Evolutionary conservation across 345 rosid species (phyloP), one percentile per base, ranked within the genome.

Genomic region (Chamaenerion angustifolium): DNA sequence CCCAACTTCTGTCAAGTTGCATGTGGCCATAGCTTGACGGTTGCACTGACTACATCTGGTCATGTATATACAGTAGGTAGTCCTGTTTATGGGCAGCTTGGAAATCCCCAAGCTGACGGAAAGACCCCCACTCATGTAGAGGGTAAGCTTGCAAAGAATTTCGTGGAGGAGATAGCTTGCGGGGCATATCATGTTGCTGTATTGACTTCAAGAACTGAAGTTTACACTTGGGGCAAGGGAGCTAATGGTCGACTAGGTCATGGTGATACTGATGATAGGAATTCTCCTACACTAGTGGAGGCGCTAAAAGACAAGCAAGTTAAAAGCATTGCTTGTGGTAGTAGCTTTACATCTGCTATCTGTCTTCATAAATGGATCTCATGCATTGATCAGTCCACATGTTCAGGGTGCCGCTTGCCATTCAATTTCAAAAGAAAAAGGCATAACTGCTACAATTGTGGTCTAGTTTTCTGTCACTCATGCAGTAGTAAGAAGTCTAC

Each of bases 151-250:
- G 52, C 59, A 3, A 77, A 68, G 63, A 75, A 67, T 68, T 77
- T 76, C 62, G 85, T 83, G 18, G 85, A 83, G 64, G 93, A 83
- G 64, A 77, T 83, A 61, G 71, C 88, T 51, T 80, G 93, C 50
- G 93, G 93, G 63, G 82, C 77, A 47, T 76, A 80, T 60, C 93
- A 83, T 68, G 77, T 76, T 58, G 88, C 79, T 41, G 85, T 80
- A 64, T 63, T 83, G 54, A 80, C 88, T 56, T 83, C 88, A 54
- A 80, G 69, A 70, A 77, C 87, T 9, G 93, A 83, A 67, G 93
- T 83, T 61, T 83, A 73, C 66, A 83, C 82, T 27, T 83, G 93
- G 93, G 93, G 93, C 55, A 83, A 83, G 61, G 93, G 93, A 52
- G 75, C 80, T 49, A 77, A 77, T 68, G 88, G 93, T 55, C 78